phyloP scores from a whole-genome alignment of 805 yeast species.

The Tetrapisispora fleetii region DNA sequence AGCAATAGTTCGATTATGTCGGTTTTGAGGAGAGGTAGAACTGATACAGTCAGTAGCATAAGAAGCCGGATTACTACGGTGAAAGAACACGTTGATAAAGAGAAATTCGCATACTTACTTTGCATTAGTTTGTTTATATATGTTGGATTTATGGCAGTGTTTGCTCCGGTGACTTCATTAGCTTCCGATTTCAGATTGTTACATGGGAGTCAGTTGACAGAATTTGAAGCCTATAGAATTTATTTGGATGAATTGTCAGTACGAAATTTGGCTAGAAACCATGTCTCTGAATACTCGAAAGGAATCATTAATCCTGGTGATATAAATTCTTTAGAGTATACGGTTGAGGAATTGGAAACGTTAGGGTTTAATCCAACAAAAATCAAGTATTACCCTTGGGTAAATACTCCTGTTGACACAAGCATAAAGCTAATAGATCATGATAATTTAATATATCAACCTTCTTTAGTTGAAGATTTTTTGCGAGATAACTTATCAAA shows the following conservation, averaged over 20 bases:
- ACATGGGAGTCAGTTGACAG: constrained; percentile 56
- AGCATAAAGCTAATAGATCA: constrained; percentile 28
- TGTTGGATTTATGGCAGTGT: constrained; percentile 52
- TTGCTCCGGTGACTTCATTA: constrained; percentile 76
- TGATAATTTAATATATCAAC: constrained; percentile 34
- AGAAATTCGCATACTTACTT: constrained; percentile 18
- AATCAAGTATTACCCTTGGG: constrained; percentile 49
- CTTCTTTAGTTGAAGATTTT: constrained; percentile 43
- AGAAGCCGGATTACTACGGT: constrained; percentile 22
- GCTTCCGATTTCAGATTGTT: constrained; percentile 71
- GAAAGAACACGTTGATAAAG: constrained; percentile 24
- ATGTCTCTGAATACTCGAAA: constrained; percentile 13
- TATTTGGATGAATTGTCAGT: constrained; percentile 36
- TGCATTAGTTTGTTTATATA: constrained; percentile 21
- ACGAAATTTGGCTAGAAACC: constrained; percentile 27
- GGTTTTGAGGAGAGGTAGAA: constrained; percentile 16
- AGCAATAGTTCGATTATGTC: not conserved
- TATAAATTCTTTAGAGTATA: constrained; percentile 38
- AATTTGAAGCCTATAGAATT: constrained; percentile 58
- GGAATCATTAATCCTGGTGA: constrained; percentile 35
- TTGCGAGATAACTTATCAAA: constrained; percentile 36
- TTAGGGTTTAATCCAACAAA: constrained; percentile 41
- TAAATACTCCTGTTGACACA: constrained; percentile 42
- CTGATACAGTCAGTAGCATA: constrained; percentile 24
- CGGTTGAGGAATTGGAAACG: constrained; percentile 39